Base-by-base conservation (phyloP, 2,329 filamentous ascomycete genomes). In the Plectosphaerella cucumerina region DNA sequence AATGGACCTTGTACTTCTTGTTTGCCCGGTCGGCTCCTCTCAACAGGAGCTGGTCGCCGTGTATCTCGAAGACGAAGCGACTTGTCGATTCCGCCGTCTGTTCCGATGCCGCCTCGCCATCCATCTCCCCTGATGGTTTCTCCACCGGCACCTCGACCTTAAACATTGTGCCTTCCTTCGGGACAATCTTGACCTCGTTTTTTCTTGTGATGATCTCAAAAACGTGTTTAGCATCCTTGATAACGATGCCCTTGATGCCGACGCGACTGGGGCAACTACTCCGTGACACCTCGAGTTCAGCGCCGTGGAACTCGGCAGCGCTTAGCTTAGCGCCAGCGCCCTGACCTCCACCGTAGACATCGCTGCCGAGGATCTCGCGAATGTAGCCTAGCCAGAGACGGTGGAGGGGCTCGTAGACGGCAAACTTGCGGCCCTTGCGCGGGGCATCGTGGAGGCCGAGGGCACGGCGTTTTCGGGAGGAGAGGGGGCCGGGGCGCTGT, bases 91-190 rank as follows among this genome's bases (percentile, higher is more conserved):
- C 47, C 18, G 50, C 31, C 3, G 41, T 50, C 3, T 55, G 59
- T 2, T 44, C 50, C 23, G 53, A 56, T 50, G 43, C 37, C 53
- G 26, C 12, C 26, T 31, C 26, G 15, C 9, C 22, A 31, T 5
- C 4, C 26, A 3, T 33, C 2, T 20, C 15, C 5, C 6, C 11
- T 31, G 26, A 31, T 11, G 6, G 26, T 34, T 61, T 47, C 23
- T 55, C 52, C 14, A 59, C 65, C 1, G 86, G 82, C 10, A 97
- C 75, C 56, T 82, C 77, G 57, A 97, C 83, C 18, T 84, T 80
- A 61, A 99, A 97, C 17, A 93, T 77, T 0, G 91, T 93, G 37
- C 91, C 86, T 65, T 96, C 91, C 65, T 99, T 99, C 4, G 94
- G 93, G 51, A 97, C 77, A 39, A 83, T 75, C 72, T 94, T 96